phyloP scores from a whole-genome alignment of 768 basidiomycete genomes.

The Termitomyces eurrhizus region DNA sequence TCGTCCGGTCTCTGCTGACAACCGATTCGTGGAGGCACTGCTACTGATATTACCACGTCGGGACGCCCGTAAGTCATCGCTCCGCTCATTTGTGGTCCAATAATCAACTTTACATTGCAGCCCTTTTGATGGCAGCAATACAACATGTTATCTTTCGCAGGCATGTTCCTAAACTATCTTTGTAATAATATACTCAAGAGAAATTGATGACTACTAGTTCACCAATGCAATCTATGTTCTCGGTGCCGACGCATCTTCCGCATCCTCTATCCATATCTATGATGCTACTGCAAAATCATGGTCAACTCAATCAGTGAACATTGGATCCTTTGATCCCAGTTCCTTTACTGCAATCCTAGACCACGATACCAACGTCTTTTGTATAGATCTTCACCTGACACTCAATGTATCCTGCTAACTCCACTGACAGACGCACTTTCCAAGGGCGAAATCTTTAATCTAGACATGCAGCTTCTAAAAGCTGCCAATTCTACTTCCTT shows the following conservation, averaged over 20 bases:
- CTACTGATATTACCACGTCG: conserved; percentile 65
- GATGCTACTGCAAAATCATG: conserved; percentile 69
- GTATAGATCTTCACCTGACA: conserved; percentile 32
- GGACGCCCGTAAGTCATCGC: conserved; percentile 61
- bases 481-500: conserved; percentile 54
- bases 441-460: conserved; percentile 55
- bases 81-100: not conserved
- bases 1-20: not conserved
- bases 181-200: not conserved
- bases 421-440: conserved; percentile 60
- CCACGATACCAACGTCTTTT: conserved; percentile 93
- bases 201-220: conserved; percentile 50
- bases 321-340: conserved; percentile 53
- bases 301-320: conserved; percentile 64
- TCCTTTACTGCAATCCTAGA: conserved; percentile 77
- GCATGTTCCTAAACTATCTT: conserved; percentile 25
- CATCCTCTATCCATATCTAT: conserved; percentile 76
- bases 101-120: conserved; percentile 26
- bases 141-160: conserved; percentile 73
- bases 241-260: conserved; percentile 68
- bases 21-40: conserved; percentile 33
- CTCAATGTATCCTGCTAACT: not conserved
- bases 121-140: conserved; percentile 59
- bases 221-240: conserved; percentile 84
- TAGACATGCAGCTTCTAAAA: conserved; percentile 67